Percentiles rank a stretch among this genome's conserved stretches.
Conservation (phyloP, 768 basidiomycete species). For the Panaeolus cyanescens region DNA sequence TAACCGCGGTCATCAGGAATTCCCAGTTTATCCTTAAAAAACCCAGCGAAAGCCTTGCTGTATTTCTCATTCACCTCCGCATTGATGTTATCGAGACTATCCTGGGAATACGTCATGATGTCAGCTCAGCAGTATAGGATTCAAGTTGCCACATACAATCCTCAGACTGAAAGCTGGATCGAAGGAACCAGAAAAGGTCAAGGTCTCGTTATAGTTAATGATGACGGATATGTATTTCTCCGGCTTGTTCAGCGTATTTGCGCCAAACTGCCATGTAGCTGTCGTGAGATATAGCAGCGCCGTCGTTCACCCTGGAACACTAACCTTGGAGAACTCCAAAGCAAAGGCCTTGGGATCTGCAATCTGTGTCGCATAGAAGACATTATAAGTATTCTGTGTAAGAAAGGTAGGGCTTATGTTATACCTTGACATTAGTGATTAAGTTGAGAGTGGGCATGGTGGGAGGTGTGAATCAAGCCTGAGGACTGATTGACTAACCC, state of each 20-base stretch:
- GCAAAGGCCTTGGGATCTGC: slow-evolving; percentile 41
- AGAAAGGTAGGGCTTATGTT: not conserved
- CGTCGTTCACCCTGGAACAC: not conserved
- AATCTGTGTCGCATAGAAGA: slow-evolving; percentile 22
- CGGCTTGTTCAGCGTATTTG: slow-evolving; percentile 55
- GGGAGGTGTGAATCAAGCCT: not conserved
- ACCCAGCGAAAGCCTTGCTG: slow-evolving; percentile 55
- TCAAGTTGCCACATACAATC: slow-evolving; percentile 44
- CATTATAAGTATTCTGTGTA: not conserved
- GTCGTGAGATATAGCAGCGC: not conserved
- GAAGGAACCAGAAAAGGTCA: slow-evolving; percentile 62
- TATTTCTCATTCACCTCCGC: slow-evolving; percentile 50
- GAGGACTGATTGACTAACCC: not conserved
- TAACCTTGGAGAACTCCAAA: slow-evolving; percentile 60
- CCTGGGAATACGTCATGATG: slow-evolving; percentile 31
- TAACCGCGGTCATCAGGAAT: slow-evolving; percentile 57
- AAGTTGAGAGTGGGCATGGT: slow-evolving; percentile 46
- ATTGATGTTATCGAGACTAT: slow-evolving; percentile 57
- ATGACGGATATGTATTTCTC: slow-evolving; percentile 55
- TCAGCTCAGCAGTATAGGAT: not conserved
- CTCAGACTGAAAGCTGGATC: slow-evolving; percentile 65
- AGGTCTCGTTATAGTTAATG: slow-evolving; percentile 57
- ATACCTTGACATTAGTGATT: slow-evolving; percentile 45
- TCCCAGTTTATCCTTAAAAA: slow-evolving; percentile 55
- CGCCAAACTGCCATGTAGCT: slow-evolving; percentile 42